Conservation (phyloP, 495 filamentous ascomycete species). For the Penicillium argentinense region DNA sequence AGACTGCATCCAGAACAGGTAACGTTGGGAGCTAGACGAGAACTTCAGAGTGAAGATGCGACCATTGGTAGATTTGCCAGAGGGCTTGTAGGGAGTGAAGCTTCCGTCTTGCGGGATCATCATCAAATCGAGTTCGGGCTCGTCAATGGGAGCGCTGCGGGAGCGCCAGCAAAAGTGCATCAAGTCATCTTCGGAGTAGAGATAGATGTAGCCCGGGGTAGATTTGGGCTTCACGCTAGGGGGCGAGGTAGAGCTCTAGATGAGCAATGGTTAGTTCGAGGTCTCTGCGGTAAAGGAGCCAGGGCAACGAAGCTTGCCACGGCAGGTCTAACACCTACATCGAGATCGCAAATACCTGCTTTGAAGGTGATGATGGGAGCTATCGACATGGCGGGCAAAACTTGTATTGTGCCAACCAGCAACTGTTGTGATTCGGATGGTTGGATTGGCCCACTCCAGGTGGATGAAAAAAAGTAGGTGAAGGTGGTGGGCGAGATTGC, state of each 20-base stretch:
- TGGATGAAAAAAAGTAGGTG: slow-evolving; percentile 4
- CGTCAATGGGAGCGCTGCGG: slow-evolving; percentile 57
- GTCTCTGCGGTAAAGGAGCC: not conserved
- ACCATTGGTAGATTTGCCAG: slow-evolving; percentile 71
- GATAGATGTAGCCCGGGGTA: slow-evolving; percentile 85
- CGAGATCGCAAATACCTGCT: slow-evolving; percentile 85
- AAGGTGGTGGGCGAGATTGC: slow-evolving; percentile 5
- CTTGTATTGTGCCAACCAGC: slow-evolving; percentile 1
- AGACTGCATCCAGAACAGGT: slow-evolving; percentile 96
- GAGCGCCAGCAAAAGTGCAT: slow-evolving; percentile 96
- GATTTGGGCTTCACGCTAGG: slow-evolving; percentile 66
- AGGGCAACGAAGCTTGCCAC: slow-evolving; percentile 2
- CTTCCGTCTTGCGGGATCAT: slow-evolving; percentile 88
- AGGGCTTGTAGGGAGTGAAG: slow-evolving; percentile 75
- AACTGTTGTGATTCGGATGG: not conserved
- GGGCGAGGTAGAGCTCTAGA: slow-evolving; percentile 57
- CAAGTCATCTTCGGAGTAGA: slow-evolving; percentile 92
- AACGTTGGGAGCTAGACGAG: slow-evolving; percentile 81
- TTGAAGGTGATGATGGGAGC: slow-evolving; percentile 92
- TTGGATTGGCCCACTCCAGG: slow-evolving; percentile 10
- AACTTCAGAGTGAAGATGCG: slow-evolving; percentile 95
- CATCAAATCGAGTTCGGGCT: slow-evolving; percentile 78
- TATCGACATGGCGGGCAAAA: slow-evolving; percentile 63
- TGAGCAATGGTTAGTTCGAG: slow-evolving; percentile 11
- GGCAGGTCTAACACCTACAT: slow-evolving; percentile 50